These are phyloP conservation scores for Yarrowia keelungensis DNA, from an alignment of 805 yeast species.

Conservation along the genomic window DNA sequence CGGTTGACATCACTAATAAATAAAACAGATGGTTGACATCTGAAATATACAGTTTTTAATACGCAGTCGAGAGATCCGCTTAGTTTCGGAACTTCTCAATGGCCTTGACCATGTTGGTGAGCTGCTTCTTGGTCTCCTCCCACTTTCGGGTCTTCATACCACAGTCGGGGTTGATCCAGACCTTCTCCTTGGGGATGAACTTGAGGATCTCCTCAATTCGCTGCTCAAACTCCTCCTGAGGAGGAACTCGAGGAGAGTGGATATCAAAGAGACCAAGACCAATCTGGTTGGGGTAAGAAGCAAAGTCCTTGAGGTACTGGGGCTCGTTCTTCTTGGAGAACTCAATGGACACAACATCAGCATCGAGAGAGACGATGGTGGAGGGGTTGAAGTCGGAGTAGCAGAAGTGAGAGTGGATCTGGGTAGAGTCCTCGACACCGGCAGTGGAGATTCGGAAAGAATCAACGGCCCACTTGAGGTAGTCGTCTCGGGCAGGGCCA, in stretches of 20 bases:
- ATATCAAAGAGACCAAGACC: conserved; percentile 99
- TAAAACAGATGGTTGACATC: conserved; percentile 40
- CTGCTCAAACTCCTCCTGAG: conserved; percentile 92
- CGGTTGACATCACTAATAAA: conserved; percentile 38
- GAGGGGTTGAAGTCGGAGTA: conserved; percentile 99
- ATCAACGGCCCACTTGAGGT: conserved; percentile 99
- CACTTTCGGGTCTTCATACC: conserved; percentile 99
- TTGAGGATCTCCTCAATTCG: conserved; percentile 94
- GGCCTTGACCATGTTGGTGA: conserved; percentile 98
- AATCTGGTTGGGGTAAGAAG: conserved; percentile 98
- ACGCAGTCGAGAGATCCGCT: neutral
- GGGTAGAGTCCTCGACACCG: conserved; percentile 93
- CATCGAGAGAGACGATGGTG: conserved; percentile 99
- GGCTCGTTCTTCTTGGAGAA: conserved; percentile 99
- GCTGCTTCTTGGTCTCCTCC: conserved; percentile 94
- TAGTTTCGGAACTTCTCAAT: conserved; percentile 85
- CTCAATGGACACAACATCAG: conserved; percentile 98
- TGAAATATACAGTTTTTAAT: conserved; percentile 33
- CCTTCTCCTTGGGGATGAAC: conserved; percentile 96
- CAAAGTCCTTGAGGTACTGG: conserved; percentile 95
- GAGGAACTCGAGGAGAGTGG: conserved; percentile 99
- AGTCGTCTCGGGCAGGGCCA: conserved; percentile 94
- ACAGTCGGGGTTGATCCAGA: conserved; percentile 99
- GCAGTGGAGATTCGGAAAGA: conserved; percentile 99
- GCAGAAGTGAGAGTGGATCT: conserved; percentile 99